phyloP scores from a whole-genome alignment of 1,284 basidiomycete species.

The Exobasidium rhododendri region DNA sequence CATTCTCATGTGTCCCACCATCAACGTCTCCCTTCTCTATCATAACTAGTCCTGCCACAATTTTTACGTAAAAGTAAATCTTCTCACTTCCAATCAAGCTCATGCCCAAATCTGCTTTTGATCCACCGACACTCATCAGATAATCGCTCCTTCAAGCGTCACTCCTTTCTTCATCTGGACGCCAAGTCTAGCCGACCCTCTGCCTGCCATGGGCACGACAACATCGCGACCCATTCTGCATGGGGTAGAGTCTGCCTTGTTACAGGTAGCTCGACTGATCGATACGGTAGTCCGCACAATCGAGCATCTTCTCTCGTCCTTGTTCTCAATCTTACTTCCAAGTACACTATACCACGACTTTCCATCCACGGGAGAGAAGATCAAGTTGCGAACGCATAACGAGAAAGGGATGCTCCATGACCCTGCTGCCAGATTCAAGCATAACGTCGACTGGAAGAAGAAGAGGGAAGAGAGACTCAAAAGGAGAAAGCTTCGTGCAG shows the following conservation, averaged over 20 bases:
- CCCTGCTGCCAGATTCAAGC: not conserved
- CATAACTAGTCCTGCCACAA: no score
- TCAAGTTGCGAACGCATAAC: not conserved
- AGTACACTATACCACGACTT: not conserved
- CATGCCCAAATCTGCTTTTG: no score
- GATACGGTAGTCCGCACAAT: not conserved
- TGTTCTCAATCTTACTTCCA: not conserved
- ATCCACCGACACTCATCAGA: no score
- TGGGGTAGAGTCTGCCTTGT: slow-evolving; percentile 1
- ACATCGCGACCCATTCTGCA: slow-evolving; percentile 8
- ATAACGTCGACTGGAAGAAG: not conserved
- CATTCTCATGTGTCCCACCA: no score
- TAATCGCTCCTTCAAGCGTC: no score
- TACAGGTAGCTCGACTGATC: not conserved
- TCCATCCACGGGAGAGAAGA: not conserved
- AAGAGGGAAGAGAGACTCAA: slow-evolving; percentile 3
- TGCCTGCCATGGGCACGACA: slow-evolving; percentile 11
- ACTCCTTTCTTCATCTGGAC: no score
- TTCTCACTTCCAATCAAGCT: no score
- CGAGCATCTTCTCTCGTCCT: not conserved
- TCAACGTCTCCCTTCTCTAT: no score
- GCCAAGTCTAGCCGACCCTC: no score
- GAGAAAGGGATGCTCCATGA: slow-evolving; percentile 3
- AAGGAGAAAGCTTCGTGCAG: slow-evolving; percentile 7
- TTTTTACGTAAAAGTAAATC: no score